Percentiles rank a stretch among this genome's conserved stretches.
Conservation (phyloP, 139 green algal genomes). For the Chlorella sorokiniana region DNA sequence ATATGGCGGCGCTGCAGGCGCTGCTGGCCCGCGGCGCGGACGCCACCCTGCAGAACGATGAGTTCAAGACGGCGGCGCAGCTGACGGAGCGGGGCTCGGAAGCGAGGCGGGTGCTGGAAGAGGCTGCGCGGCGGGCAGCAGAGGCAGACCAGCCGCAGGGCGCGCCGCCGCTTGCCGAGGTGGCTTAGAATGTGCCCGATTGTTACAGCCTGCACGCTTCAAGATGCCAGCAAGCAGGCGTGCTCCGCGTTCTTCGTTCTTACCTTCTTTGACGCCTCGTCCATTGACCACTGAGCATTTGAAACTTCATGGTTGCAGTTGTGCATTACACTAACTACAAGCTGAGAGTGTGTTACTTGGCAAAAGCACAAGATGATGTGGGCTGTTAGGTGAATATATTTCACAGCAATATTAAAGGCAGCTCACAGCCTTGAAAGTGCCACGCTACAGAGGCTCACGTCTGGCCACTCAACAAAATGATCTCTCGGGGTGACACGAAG, state of each 20-base stretch:
- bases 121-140: neutral
- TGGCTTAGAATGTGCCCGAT: neutral
- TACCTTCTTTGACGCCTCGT: too few relatives aligned
- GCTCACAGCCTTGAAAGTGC: too few relatives aligned
- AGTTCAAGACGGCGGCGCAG: conserved; percentile 15
- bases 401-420: neutral
- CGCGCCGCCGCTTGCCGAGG: conserved; percentile 1
- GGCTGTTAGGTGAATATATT: neutral
- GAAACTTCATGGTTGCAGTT: neutral
- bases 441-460: too few relatives aligned
- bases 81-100: conserved; percentile 22
- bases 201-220: neutral
- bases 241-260: too few relatives aligned
- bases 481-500: too few relatives aligned
- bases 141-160: neutral
- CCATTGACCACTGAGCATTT: too few relatives aligned
- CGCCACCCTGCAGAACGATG: conserved; percentile 26
- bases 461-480: neutral
- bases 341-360: neutral
- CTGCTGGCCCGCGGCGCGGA: conserved; percentile 32
- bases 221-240: neutral
- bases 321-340: too few relatives aligned
- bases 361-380: neutral
- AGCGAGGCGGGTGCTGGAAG: conserved; percentile 13
- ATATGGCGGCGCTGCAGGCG: conserved; percentile 15